These are phyloP conservation scores for Saccharomycopsis olivae DNA, from an alignment of 805 yeast species.

Conservation along the genomic window DNA sequence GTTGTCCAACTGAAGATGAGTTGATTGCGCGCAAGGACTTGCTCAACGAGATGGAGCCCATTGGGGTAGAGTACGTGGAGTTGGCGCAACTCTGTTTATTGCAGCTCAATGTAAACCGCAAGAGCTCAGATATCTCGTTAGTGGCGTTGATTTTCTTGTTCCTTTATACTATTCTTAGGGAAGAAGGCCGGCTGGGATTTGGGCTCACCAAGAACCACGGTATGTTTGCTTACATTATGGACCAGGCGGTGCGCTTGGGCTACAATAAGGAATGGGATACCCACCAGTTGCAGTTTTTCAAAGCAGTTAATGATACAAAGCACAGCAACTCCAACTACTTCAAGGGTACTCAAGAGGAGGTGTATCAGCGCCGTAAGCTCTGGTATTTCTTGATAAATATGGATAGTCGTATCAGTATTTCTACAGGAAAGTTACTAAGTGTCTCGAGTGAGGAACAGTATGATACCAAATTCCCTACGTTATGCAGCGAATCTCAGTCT, in stretches of 20 bases:
- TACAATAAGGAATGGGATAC: constrained; percentile 8
- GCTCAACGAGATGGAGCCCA: neutral
- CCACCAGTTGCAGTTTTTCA: neutral
- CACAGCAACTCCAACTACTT: constrained; percentile 1
- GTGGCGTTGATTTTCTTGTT: constrained; percentile 8
- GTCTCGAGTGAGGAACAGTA: constrained; percentile 9
- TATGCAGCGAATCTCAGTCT: neutral
- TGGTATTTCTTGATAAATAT: constrained; percentile 12
- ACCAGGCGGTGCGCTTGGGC: constrained; percentile 7
- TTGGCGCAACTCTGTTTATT: constrained; percentile 11
- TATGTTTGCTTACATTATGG: constrained; percentile 1
- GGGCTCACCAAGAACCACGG: constrained; percentile 9
- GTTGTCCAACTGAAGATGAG: constrained; percentile 10
- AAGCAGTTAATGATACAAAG: neutral
- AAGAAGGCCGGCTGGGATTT: constrained; percentile 14
- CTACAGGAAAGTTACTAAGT: constrained; percentile 4
- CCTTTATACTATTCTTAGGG: constrained; percentile 8
- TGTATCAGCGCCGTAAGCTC: constrained; percentile 9
- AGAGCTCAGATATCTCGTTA: constrained; percentile 3
- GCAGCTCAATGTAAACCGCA: constrained; percentile 5
- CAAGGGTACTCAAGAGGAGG: constrained; percentile 4
- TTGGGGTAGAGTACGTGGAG: constrained; percentile 5
- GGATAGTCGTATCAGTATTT: constrained; percentile 3
- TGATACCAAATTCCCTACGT: constrained; percentile 12
- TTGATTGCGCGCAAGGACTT: neutral